Conservation (phyloP, 1,139 yeast species). For the Williopsis jadinii region DNA sequence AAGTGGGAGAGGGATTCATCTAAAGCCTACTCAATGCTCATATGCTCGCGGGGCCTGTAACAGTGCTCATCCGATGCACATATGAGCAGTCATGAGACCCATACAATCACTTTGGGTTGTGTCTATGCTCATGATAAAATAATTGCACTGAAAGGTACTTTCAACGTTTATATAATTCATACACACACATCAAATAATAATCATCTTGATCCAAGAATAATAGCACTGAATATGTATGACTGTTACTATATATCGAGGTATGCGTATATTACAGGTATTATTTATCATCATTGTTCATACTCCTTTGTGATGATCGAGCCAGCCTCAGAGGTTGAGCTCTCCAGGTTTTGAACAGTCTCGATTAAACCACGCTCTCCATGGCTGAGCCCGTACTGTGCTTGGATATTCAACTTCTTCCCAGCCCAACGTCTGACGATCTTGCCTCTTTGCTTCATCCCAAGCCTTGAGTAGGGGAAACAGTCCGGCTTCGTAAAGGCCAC, state of each 20-base stretch:
- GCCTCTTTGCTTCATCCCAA: conserved; percentile 73
- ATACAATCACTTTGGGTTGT: no score
- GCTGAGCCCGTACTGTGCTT: conserved; percentile 43
- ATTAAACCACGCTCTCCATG: conserved; percentile 63
- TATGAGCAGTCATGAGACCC: no score
- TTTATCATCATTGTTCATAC: background rate
- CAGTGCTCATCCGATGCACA: no score
- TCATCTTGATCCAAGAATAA: no score
- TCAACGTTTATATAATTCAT: background rate
- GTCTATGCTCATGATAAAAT: no score
- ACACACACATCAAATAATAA: background rate
- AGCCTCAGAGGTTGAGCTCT: conserved; percentile 13
- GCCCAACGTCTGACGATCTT: conserved; percentile 53
- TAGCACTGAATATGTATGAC: no score
- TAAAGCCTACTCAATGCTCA: no score
- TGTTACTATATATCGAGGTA: no score
- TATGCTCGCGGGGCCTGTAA: no score
- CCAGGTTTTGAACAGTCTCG: conserved; percentile 45
- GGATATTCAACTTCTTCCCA: conserved; percentile 33
- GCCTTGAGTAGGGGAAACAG: conserved; percentile 59
- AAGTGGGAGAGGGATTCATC: no score
- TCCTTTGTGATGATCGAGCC: background rate
- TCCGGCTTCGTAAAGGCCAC: conserved; percentile 71
- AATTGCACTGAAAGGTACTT: background rate
- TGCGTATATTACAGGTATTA: no score